Base-by-base conservation (phyloP, 1,139 yeast species). In the Pichia norvegensis region DNA sequence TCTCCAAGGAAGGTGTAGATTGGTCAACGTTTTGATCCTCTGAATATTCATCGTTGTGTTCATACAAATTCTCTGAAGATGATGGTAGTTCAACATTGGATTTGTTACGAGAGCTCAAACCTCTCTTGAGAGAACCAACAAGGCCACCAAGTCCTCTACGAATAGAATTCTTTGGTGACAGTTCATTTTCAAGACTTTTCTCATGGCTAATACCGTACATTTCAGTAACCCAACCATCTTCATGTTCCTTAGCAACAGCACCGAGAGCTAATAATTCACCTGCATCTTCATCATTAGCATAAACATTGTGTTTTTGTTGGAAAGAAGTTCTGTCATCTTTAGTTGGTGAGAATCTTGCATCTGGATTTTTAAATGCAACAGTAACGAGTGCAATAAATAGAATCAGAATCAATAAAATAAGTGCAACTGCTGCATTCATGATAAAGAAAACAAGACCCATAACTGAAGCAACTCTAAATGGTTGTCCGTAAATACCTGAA, bases 401-500 rank as follows among this genome's bases (percentile, higher is more conserved):
- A 53, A 82, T 78, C 67, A 80, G 63, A 41, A 83, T 53, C 60
- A 85, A 70, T 47, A 85, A 67, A 43, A 83, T 70, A 51, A 82
- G 72, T 9, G 88, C 76, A 56, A 82, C 83, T 1, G 85, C 87
- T 2, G 92, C 94, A 63, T 85, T 85, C 61, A 84, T 63, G 47
- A 85, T 73, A 59, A 85, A 85, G 62, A 83, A 84, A 1, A 85
- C 73, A 81, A 90, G 79, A 1, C 87, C 95, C 86, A 84, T 80
- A 45, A 85, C 75, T 4, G 90, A 80, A 16, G 78, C 70, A 16
- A 81, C 92, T 17, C 73, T 73, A 16, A 78, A 78, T 10, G 81
- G 74, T 64, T 82, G 87, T 39, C 80, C 79, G 60, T 81, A 84
- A 46, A 85, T 67, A 54, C 80, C 80, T 6, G 90, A 81, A 60